Percentiles rank a stretch among this genome's conserved stretches.
These are phyloP conservation scores for Alternaria sp. DNA, from an alignment of 2,329 filamentous ascomycete genomes.

Conservation along the genomic window DNA sequence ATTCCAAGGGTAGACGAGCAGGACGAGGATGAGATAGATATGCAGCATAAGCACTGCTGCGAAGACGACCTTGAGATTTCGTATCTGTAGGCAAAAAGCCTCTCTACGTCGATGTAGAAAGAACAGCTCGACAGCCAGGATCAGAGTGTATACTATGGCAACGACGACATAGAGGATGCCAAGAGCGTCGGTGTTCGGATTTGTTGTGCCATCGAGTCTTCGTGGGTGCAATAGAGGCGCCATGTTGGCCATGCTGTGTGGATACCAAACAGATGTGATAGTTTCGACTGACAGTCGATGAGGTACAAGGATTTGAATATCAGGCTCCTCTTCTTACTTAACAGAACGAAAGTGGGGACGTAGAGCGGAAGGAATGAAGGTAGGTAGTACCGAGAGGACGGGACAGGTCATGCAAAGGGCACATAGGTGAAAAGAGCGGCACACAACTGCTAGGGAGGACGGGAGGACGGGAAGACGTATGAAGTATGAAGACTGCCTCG, in stretches of 20 bases:
- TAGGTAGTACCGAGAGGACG: conserved; percentile 33
- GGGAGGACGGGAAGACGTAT: conserved; percentile 29
- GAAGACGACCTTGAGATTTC: conserved; percentile 47
- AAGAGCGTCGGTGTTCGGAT: conserved; percentile 43
- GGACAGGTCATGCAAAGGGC: conserved; percentile 37
- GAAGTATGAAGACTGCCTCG: conserved; percentile 34
- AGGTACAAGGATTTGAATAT: conserved; percentile 26
- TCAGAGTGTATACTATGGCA: conserved; percentile 47
- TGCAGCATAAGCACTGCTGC: conserved; percentile 49
- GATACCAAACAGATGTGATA: conserved; percentile 21
- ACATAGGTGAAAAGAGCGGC: conserved; percentile 42
- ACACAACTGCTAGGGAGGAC: conserved; percentile 30
- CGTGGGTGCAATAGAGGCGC: conserved; percentile 40
- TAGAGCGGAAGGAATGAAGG: conserved; percentile 31
- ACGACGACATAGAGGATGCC: conserved; percentile 46
- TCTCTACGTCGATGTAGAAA: conserved; percentile 42
- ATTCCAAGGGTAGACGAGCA: conserved; percentile 51
- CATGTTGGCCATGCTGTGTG: conserved; percentile 43
- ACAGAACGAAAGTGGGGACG: conserved; percentile 37
- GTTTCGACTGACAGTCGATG: conserved; percentile 19
- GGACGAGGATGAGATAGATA: conserved; percentile 48
- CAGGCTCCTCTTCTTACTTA: conserved; percentile 39
- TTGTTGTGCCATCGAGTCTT: conserved; percentile 39
- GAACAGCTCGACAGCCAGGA: conserved; percentile 42
- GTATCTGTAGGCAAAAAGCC: conserved; percentile 46